Evolutionary conservation across 2,329 filamentous ascomycete species (phyloP).

Genomic region (Diaporthe humulicola): DNA sequence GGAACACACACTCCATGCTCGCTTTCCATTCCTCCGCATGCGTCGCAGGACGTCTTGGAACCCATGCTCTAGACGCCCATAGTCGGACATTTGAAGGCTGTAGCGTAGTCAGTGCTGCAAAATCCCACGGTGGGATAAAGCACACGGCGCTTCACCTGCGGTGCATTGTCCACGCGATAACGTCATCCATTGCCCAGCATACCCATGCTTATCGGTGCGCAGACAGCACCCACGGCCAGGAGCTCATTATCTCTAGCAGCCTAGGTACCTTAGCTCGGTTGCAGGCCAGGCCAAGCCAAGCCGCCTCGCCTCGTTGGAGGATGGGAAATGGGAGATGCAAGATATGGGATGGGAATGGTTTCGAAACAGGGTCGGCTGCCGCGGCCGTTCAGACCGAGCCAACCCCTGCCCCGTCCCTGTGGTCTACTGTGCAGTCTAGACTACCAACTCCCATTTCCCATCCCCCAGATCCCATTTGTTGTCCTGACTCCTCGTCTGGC

Average conservation of each 20-base stretch:
- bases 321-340: not conserved
- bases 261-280: not conserved
- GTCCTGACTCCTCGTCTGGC: not conserved
- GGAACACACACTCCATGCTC: not conserved
- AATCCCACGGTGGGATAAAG: conserved; percentile 1
- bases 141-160: conserved; percentile 6
- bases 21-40: conserved; percentile 5
- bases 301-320: not conserved
- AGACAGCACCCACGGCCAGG: conserved; percentile 4
- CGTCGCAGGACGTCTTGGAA: conserved; percentile 11
- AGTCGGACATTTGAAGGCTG: not conserved
- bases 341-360: conserved; percentile 12
- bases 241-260: not conserved
- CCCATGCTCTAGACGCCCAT: not conserved
- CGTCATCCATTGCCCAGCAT: conserved; percentile 12
- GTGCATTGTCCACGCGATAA: conserved; percentile 11
- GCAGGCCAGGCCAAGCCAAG: conserved; percentile 12
- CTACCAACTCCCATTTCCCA: not conserved
- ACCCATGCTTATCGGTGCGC: not conserved
- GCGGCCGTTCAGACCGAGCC: conserved; percentile 17
- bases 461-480: not conserved
- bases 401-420: not conserved
- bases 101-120: conserved; percentile 13
- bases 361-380: conserved; percentile 21
- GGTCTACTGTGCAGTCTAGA: not conserved